Conservation (phyloP, 1,284 basidiomycete species). For the Ceratobasidium sp. region DNA sequence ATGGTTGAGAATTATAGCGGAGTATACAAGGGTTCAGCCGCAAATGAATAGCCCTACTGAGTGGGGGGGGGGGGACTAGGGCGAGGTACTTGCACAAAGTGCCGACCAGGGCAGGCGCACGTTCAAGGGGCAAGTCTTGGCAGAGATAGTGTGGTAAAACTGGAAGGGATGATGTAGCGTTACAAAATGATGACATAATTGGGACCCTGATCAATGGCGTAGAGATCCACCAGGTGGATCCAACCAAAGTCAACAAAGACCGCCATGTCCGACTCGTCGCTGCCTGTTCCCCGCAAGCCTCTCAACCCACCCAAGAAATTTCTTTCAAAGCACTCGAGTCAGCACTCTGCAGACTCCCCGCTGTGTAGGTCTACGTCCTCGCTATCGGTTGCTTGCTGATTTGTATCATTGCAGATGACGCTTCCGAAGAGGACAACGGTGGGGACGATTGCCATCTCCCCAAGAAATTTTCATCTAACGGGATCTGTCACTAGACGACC, state of each 20-base stretch:
- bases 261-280: constrained; percentile 32
- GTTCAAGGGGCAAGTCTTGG: not conserved
- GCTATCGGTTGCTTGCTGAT: not conserved
- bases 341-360: constrained; percentile 31
- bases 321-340: constrained; percentile 17
- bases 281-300: constrained; percentile 30
- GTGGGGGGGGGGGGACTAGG: too few relatives aligned
- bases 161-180: constrained; percentile 1
- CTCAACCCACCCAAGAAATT: constrained; percentile 31
- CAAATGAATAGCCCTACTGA: too few relatives aligned
- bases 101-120: not conserved
- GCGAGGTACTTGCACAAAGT: too few relatives aligned
- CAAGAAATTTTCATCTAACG: not conserved
- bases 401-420: constrained; percentile 33
- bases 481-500: constrained; percentile 13
- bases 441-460: not conserved
- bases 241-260: constrained; percentile 15
- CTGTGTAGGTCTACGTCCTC: not conserved
- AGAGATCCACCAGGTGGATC: not conserved
- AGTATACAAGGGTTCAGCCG: too few relatives aligned
- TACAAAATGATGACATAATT: constrained; percentile 24
- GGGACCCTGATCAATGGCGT: constrained; percentile 29
- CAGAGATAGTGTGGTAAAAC: not conserved
- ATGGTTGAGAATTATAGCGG: too few relatives aligned
- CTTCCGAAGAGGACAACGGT: constrained; percentile 43